A percentile compares a stretch with the other conserved stretches of the same genome.
Evolutionary conservation across 768 basidiomycete species (phyloP).

Genomic region (Suillus subaureus): DNA sequence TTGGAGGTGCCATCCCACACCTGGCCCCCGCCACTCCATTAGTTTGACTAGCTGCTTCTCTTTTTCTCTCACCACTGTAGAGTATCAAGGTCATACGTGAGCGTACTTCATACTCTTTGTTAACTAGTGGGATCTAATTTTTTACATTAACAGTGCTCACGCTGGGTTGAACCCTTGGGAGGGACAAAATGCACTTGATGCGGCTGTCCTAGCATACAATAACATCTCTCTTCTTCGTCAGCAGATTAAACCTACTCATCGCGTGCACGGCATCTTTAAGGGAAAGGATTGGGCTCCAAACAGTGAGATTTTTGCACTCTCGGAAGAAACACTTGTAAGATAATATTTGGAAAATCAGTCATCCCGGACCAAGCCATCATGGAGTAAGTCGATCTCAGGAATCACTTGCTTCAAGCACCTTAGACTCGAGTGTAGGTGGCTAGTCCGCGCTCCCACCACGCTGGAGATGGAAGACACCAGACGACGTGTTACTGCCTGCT

Average conservation of each 20-base stretch:
- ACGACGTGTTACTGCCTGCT: constrained; percentile 64
- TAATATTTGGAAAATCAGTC: constrained; percentile 42
- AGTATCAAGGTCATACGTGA: constrained; percentile 71
- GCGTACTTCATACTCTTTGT: constrained; percentile 11
- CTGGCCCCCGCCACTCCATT: constrained; percentile 64
- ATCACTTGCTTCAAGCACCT: background rate
- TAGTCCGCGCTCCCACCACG: constrained; percentile 65
- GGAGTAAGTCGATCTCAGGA: constrained; percentile 42
- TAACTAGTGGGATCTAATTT: background rate
- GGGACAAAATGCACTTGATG: constrained; percentile 76
- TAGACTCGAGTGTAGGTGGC: constrained; percentile 47
- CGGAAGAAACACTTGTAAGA: background rate
- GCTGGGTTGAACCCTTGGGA: constrained; percentile 79
- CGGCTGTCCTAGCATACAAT: constrained; percentile 75
- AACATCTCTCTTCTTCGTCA: constrained; percentile 81
- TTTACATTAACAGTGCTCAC: constrained; percentile 51
- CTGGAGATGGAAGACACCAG: constrained; percentile 55
- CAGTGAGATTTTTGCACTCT: constrained; percentile 39
- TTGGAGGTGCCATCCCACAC: constrained; percentile 71
- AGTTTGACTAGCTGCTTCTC: constrained; percentile 65
- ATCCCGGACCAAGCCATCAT: constrained; percentile 78
- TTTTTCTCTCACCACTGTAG: constrained; percentile 52
- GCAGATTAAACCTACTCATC: constrained; percentile 69
- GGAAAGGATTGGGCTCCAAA: constrained; percentile 73
- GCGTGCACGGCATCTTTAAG: constrained; percentile 76